A percentile compares a stretch with the other conserved stretches of the same genome.
Evolutionary conservation across 2,329 filamentous ascomycete genomes (phyloP).

Genomic region (Phyllosticta citribraziliensis): DNA sequence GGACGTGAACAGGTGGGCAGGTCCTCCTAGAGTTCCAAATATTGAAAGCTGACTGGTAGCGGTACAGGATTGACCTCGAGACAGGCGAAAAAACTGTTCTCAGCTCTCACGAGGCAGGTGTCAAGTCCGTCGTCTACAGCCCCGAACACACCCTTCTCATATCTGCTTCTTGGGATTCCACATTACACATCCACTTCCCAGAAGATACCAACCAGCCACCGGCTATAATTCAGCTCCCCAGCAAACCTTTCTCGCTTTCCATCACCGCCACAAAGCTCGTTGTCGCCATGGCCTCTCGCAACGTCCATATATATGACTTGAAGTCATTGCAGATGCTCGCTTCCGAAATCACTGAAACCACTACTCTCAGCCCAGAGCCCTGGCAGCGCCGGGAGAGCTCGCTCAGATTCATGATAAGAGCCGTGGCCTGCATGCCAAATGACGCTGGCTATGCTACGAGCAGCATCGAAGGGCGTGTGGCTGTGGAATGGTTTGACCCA

Average conservation of each 20-base stretch:
- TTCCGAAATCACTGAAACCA: conserved; percentile 37
- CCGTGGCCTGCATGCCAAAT: conserved; percentile 91
- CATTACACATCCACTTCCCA: conserved; percentile 72
- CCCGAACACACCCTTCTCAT: conserved; percentile 66
- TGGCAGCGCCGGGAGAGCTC: conserved; percentile 93
- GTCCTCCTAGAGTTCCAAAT: neutral
- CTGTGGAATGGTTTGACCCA: conserved; percentile 96
- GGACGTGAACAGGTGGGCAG: conserved; percentile 62
- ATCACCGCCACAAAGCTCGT: conserved; percentile 76
- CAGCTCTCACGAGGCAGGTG: conserved; percentile 68
- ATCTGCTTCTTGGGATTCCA: conserved; percentile 89
- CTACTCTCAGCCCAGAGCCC: conserved; percentile 52
- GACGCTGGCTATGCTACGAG: conserved; percentile 88
- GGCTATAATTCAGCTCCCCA: conserved; percentile 62
- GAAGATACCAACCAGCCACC: conserved; percentile 41
- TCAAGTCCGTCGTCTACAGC: conserved; percentile 77
- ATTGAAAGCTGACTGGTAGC: conserved; percentile 10
- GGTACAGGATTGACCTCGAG: conserved; percentile 55
- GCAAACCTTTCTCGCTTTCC: conserved; percentile 80
- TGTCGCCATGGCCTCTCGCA: conserved; percentile 87
- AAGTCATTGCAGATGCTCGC: conserved; percentile 51
- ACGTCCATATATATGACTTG: conserved; percentile 93
- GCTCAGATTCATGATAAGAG: conserved; percentile 90
- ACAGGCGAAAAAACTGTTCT: conserved; percentile 64
- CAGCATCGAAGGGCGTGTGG: conserved; percentile 89